These are phyloP conservation scores for Speleostelium caveatum DNA, from an alignment of 78 protist species.

Conservation along the genomic window DNA sequence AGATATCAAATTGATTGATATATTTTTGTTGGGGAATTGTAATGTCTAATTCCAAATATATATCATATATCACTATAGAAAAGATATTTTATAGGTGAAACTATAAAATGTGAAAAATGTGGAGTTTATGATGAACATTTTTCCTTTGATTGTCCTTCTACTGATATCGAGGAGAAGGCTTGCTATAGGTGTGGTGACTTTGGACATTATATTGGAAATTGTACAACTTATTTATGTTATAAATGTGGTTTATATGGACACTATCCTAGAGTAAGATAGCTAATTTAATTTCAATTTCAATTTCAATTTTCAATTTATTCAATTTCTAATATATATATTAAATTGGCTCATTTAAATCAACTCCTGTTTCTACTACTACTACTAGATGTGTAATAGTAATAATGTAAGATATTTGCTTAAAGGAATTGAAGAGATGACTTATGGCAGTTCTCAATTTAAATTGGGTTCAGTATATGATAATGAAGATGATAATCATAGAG, in stretches of 20 bases:
- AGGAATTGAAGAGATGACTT: too few species aligned
- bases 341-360: too few species aligned
- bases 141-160: conserved; percentile 49
- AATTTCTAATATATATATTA: too few species aligned
- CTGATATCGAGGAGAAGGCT: conserved; percentile 21
- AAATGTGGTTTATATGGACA: conserved; percentile 76
- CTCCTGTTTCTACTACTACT: too few species aligned
- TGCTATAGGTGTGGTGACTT: conserved; percentile 72
- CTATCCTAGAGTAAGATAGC: conserved; percentile 75
- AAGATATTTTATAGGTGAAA: conserved; percentile 54
- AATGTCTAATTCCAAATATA: not conserved
- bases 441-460: too few species aligned
- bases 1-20: too few species aligned
- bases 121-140: conserved; percentile 35
- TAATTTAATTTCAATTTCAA: too few species aligned
- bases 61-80: not conserved
- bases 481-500: not conserved
- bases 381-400: too few species aligned
- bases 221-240: conserved; percentile 45
- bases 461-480: not conserved
- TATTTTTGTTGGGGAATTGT: too few species aligned
- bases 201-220: conserved; percentile 41
- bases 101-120: conserved; percentile 52
- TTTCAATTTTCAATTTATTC: too few species aligned
- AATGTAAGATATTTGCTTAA: too few species aligned